Evolutionary conservation across 1,139 yeast species (phyloP).

Genomic region (Kurtzmaniella quercitrusa): DNA sequence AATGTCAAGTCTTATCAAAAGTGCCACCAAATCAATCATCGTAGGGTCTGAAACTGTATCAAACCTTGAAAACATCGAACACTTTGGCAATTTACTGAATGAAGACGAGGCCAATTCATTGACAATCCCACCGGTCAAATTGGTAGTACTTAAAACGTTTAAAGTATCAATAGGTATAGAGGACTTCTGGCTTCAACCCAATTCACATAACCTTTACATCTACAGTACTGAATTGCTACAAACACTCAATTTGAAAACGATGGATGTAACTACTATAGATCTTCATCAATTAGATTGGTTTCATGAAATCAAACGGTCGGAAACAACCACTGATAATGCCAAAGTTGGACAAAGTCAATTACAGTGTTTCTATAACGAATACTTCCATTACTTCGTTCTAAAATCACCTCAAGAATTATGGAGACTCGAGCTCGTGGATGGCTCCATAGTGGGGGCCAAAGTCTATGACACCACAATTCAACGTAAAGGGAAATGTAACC

Average conservation of each 20-base stretch:
- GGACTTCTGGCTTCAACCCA: constrained; percentile 35
- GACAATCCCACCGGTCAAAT: constrained; percentile 24
- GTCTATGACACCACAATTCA: not conserved
- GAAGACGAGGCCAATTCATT: constrained; percentile 31
- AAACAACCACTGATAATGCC: not conserved
- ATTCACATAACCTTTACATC: constrained; percentile 36
- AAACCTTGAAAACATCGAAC: constrained; percentile 38
- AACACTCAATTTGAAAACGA: constrained; percentile 29
- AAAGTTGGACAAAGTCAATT: not conserved
- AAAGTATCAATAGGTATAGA: constrained; percentile 33
- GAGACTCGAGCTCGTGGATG: constrained; percentile 17
- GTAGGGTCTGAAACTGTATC: constrained; percentile 19
- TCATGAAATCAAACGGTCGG: not conserved
- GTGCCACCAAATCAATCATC: constrained; percentile 33
- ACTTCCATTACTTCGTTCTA: constrained; percentile 24
- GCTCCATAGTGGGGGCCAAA: constrained; percentile 1
- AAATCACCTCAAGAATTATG: constrained; percentile 21
- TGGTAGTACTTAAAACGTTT: constrained; percentile 30
- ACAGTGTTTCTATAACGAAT: constrained; percentile 16
- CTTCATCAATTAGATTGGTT: constrained; percentile 32
- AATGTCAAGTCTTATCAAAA: constrained; percentile 25
- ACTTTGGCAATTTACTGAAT: constrained; percentile 22
- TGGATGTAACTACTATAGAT: constrained; percentile 26
- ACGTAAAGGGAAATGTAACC: not conserved
- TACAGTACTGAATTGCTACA: constrained; percentile 28